Conservation (phyloP, 2,329 filamentous ascomycete species). For the Epicoccum sorghinum region DNA sequence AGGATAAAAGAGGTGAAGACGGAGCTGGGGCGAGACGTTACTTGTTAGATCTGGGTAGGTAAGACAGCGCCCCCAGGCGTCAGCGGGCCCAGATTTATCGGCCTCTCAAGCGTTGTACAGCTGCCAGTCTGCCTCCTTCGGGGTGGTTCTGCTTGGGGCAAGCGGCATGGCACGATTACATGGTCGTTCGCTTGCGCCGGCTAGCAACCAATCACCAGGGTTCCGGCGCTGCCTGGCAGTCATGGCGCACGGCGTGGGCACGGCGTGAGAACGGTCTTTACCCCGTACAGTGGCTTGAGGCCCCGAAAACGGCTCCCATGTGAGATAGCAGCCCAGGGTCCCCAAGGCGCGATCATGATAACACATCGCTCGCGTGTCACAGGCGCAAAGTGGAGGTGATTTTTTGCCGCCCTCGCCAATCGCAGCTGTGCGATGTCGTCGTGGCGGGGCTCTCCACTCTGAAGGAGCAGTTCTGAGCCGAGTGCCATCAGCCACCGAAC, state of each 20-base stretch:
- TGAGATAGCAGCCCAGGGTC: slow-evolving; percentile 36
- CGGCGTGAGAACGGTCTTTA: slow-evolving; percentile 28
- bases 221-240: slow-evolving; percentile 23
- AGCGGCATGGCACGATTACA: slow-evolving; percentile 43
- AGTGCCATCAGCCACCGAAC: slow-evolving; percentile 7
- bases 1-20: slow-evolving; percentile 14
- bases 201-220: slow-evolving; percentile 35
- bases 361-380: slow-evolving; percentile 26
- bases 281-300: slow-evolving; percentile 32
- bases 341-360: slow-evolving; percentile 38
- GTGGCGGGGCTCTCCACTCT: neutral
- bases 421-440: neutral
- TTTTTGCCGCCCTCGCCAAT: slow-evolving; percentile 3
- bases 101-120: slow-evolving; percentile 39
- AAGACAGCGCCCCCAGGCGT: slow-evolving; percentile 30
- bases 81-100: slow-evolving; percentile 40
- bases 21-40: slow-evolving; percentile 11
- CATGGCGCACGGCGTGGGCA: slow-evolving; percentile 31
- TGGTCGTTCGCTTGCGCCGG: slow-evolving; percentile 35
- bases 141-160: slow-evolving; percentile 30
- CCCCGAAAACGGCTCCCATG: slow-evolving; percentile 37
- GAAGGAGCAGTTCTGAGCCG: slow-evolving; percentile 11
- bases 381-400: slow-evolving; percentile 25
- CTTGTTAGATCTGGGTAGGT: slow-evolving; percentile 28
- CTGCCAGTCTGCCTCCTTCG: slow-evolving; percentile 20